Evolutionary conservation across 805 yeast species (phyloP).

Genomic region (Blastobotrys peoriensis): DNA sequence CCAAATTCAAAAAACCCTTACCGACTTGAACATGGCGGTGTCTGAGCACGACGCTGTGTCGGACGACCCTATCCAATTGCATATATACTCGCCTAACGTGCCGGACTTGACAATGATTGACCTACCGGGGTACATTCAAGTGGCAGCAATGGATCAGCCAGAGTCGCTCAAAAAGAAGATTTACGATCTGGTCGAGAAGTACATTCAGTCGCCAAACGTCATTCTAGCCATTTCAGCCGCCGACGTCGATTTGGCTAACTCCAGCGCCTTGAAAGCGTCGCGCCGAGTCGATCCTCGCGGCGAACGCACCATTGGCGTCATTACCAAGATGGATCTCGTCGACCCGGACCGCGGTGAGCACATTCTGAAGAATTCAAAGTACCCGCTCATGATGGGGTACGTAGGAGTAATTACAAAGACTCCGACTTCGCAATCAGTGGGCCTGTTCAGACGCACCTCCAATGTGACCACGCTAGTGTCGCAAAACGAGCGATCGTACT

Average conservation of each 20-base stretch:
- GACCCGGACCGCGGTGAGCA: slow-evolving; percentile 65
- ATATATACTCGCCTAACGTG: slow-evolving; percentile 81
- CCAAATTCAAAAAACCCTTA: slow-evolving; percentile 80
- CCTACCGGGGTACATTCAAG: slow-evolving; percentile 95
- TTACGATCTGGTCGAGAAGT: slow-evolving; percentile 72
- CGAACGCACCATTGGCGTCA: slow-evolving; percentile 92
- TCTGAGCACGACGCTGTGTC: slow-evolving; percentile 82
- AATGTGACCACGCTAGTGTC: slow-evolving; percentile 46
- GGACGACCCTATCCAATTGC: slow-evolving; percentile 87
- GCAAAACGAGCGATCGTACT: slow-evolving; percentile 48
- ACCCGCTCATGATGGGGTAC: slow-evolving; percentile 93
- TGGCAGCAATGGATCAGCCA: slow-evolving; percentile 97
- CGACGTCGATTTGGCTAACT: slow-evolving; percentile 95
- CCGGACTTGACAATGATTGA: slow-evolving; percentile 94
- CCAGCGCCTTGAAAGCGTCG: slow-evolving; percentile 89
- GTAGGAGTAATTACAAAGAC: slow-evolving; percentile 94
- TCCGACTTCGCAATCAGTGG: slow-evolving; percentile 36
- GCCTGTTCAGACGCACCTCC: slow-evolving; percentile 51
- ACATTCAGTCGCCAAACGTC: slow-evolving; percentile 85
- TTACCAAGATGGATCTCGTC: slow-evolving; percentile 89
- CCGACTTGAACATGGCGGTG: slow-evolving; percentile 88
- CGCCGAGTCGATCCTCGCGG: slow-evolving; percentile 88
- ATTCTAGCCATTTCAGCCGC: slow-evolving; percentile 96
- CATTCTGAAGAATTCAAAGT: slow-evolving; percentile 67
- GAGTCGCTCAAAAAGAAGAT: slow-evolving; percentile 72